Conservation (phyloP, 495 filamentous ascomycete species). For the Penicillium canescens region DNA sequence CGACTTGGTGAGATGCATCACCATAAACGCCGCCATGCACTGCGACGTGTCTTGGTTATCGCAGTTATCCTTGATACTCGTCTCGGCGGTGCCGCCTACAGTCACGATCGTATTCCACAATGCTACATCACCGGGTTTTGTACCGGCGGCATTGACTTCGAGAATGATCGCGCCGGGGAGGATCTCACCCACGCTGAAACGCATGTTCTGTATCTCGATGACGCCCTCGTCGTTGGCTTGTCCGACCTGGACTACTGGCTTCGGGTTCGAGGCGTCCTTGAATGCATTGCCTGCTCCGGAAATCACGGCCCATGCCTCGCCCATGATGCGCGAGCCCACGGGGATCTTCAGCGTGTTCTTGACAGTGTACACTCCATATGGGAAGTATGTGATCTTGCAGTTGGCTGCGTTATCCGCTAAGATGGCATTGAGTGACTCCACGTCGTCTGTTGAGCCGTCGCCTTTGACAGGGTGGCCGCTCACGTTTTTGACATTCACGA, state of each 20-base stretch:
- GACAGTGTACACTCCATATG: constrained; percentile 55
- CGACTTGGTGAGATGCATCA: constrained; percentile 48
- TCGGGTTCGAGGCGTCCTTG: constrained; percentile 45
- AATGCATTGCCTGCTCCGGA: constrained; percentile 47
- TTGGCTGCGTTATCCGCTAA: constrained; percentile 34
- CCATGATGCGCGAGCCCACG: constrained; percentile 45
- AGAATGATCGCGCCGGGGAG: constrained; percentile 78
- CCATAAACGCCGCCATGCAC: constrained; percentile 45
- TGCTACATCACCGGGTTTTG: constrained; percentile 53
- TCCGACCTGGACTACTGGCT: constrained; percentile 56
- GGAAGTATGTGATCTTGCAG: constrained; percentile 52
- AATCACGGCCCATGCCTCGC: constrained; percentile 48
- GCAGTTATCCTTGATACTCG: constrained; percentile 37
- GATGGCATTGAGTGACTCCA: constrained; percentile 43
- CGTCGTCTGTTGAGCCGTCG: constrained; percentile 19
- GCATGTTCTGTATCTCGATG: constrained; percentile 55
- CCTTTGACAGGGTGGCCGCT: constrained; percentile 13
- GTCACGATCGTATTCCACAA: constrained; percentile 58
- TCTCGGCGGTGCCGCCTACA: constrained; percentile 49
- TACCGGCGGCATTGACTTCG: constrained; percentile 58
- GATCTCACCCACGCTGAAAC: constrained; percentile 57
- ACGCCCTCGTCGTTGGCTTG: constrained; percentile 47
- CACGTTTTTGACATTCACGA: constrained; percentile 17
- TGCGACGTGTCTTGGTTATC: constrained; percentile 24
- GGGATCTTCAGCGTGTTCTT: constrained; percentile 54